phyloP scores from a whole-genome alignment of 2,329 filamentous ascomycete genomes.

The Xylariaceae sp. region DNA sequence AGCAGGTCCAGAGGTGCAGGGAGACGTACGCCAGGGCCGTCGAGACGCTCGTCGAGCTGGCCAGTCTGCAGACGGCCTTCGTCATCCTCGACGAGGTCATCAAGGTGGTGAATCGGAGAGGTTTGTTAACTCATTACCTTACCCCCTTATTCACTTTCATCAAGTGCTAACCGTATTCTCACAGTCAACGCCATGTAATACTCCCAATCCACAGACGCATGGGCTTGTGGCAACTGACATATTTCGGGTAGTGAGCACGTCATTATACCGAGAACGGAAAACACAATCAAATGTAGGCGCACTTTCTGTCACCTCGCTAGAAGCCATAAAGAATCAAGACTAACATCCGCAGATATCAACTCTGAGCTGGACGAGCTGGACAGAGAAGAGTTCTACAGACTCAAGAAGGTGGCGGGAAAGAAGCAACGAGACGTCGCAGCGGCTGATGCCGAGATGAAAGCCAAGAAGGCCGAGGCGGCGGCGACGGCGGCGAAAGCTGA shows the following conservation, averaged over 20 bases:
- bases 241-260: slow-evolving; percentile 64
- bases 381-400: slow-evolving; percentile 92
- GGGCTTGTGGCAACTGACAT: slow-evolving; percentile 20
- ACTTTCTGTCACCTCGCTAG: background rate
- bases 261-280: slow-evolving; percentile 96
- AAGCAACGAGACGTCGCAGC: slow-evolving; percentile 72
- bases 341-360: slow-evolving; percentile 69
- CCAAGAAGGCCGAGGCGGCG: slow-evolving; percentile 54
- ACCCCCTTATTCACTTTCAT: too few species aligned
- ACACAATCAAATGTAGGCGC: slow-evolving; percentile 88
- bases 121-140: too few species aligned
- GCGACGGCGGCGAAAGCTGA: slow-evolving; percentile 29
- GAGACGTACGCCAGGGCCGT: slow-evolving; percentile 96
- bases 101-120: slow-evolving; percentile 96
- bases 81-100: slow-evolving; percentile 98
- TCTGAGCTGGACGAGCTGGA: slow-evolving; percentile 96
- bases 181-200: slow-evolving; percentile 83
- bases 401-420: slow-evolving; percentile 91
- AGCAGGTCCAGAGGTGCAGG: slow-evolving; percentile 90
- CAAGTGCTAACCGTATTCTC: too few species aligned
- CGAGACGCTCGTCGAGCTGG: slow-evolving; percentile 90
- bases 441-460: slow-evolving; percentile 69
- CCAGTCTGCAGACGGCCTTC: slow-evolving; percentile 94
- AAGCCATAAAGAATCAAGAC: background rate
- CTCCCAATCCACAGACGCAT: background rate